Conservation (phyloP, 306 rosid species). For the Canavalia ensiformis region DNA sequence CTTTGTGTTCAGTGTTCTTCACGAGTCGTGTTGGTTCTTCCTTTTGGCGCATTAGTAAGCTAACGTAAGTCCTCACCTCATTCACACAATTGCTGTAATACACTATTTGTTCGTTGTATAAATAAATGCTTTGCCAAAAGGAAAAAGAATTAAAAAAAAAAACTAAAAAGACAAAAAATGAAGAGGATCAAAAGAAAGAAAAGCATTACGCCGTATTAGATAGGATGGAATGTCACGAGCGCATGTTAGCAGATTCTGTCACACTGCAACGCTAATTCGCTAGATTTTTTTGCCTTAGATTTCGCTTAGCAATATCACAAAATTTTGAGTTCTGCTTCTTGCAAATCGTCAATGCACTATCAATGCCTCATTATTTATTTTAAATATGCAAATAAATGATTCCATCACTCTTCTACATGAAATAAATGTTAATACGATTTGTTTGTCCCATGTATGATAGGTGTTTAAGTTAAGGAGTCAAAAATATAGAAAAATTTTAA, state of each 20-base stretch:
- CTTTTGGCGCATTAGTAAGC: constrained; percentile 31
- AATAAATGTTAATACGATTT: constrained; percentile 11
- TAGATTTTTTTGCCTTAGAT: constrained; percentile 43
- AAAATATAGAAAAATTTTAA: background rate
- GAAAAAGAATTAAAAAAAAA: background rate
- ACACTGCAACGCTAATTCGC: constrained; percentile 18
- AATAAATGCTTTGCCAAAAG: background rate
- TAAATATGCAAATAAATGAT: constrained; percentile 9
- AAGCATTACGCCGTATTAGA: constrained; percentile 16
- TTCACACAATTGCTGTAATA: background rate
- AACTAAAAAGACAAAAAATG: constrained; percentile 1
- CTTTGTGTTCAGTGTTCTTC: constrained; percentile 44
- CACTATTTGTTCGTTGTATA: background rate
- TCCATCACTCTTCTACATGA: constrained; percentile 13
- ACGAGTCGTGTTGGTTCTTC: constrained; percentile 40
- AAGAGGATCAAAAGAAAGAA: constrained; percentile 22
- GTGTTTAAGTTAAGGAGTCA: background rate
- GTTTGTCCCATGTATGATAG: background rate
- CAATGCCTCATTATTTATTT: constrained; percentile 14
- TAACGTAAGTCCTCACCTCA: constrained; percentile 17
- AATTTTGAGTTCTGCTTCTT: constrained; percentile 16
- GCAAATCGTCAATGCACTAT: constrained; percentile 33
- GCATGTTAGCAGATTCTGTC: constrained; percentile 37
- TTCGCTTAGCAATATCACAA: background rate
- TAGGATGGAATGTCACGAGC: constrained; percentile 43